Evolutionary conservation across 2,329 filamentous ascomycete genomes (phyloP).

Genomic region (Furcasterigmium furcatum): DNA sequence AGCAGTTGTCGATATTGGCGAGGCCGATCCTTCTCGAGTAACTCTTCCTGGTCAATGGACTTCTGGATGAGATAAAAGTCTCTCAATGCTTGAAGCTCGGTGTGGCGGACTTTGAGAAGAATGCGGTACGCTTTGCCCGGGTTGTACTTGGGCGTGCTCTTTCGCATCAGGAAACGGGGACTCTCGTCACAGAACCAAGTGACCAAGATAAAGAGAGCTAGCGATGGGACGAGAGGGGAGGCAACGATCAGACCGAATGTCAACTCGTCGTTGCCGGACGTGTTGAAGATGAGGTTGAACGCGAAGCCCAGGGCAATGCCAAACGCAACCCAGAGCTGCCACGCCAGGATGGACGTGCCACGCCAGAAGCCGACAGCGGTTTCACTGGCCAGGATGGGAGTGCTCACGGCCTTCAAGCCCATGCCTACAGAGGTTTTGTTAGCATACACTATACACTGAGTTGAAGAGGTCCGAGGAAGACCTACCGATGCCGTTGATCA

Average conservation of each 20-base stretch:
- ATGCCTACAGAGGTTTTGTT: slow-evolving; percentile 26
- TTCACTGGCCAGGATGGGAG: slow-evolving; percentile 42
- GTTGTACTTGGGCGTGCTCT: slow-evolving; percentile 27
- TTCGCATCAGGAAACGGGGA: slow-evolving; percentile 34
- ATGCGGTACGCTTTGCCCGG: slow-evolving; percentile 28
- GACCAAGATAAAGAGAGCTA: slow-evolving; percentile 26
- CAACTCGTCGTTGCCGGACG: slow-evolving; percentile 4
- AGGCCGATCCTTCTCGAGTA: slow-evolving; percentile 16
- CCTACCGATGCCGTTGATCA: slow-evolving; percentile 35
- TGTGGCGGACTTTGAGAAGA: slow-evolving; percentile 30
- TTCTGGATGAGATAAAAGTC: slow-evolving; percentile 35
- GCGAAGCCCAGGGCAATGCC: slow-evolving; percentile 31
- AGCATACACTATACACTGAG: background rate
- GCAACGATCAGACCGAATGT: slow-evolving; percentile 27
- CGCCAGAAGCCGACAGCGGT: slow-evolving; percentile 44
- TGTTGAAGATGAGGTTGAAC: slow-evolving; percentile 33
- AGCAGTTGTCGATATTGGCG: slow-evolving; percentile 23
- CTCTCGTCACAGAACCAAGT: slow-evolving; percentile 34
- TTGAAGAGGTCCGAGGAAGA: slow-evolving; percentile 13
- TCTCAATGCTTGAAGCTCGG: slow-evolving; percentile 35
- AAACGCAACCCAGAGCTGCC: slow-evolving; percentile 40
- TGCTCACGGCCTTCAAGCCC: slow-evolving; percentile 46
- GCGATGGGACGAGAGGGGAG: slow-evolving; percentile 28
- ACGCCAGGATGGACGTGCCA: slow-evolving; percentile 42
- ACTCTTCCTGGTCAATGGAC: slow-evolving; percentile 22